A percentile compares a stretch with the other conserved stretches of the same genome.
Conservation (phyloP, 768 basidiomycete genomes). For the Phallus indusiatus region DNA sequence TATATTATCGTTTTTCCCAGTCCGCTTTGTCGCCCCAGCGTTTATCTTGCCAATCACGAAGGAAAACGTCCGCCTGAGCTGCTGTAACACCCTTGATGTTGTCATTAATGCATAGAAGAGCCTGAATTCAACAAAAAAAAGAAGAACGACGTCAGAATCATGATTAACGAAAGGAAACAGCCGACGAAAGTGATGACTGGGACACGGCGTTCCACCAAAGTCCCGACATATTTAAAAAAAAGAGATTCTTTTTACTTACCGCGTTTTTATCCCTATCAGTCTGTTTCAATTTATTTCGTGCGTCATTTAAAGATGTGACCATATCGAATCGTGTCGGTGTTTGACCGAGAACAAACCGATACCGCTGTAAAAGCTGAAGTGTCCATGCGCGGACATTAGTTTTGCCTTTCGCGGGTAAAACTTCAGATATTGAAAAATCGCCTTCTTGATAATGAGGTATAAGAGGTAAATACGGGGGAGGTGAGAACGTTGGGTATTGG, state of each 20-base stretch:
- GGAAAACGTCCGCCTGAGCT: conserved; percentile 3
- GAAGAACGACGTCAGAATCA: neutral
- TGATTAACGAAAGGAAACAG: too few relatives aligned
- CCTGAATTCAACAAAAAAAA: neutral
- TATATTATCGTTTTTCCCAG: conserved; percentile 9
- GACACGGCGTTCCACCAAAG: too few relatives aligned
- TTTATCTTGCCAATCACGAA: conserved; percentile 10
- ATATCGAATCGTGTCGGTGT: neutral
- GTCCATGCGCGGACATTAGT: conserved; percentile 20
- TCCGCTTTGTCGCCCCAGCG: conserved; percentile 7
- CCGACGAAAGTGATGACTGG: too few relatives aligned
- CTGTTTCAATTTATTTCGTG: neutral
- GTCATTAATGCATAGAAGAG: conserved; percentile 13
- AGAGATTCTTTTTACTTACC: neutral
- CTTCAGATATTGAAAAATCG: neutral
- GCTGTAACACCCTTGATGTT: conserved; percentile 2
- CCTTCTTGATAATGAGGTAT: neutral
- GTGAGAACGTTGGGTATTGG: neutral
- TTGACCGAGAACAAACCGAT: conserved; percentile 25
- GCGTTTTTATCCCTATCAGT: neutral
- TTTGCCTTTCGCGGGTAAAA: neutral
- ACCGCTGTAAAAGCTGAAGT: conserved; percentile 24
- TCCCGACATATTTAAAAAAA: neutral
- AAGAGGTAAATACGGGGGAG: conserved; percentile 5
- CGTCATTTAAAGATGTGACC: neutral